Evolutionary conservation across 345 rosid genomes (phyloP).

Genomic region (Bruguiera parviflora): DNA sequence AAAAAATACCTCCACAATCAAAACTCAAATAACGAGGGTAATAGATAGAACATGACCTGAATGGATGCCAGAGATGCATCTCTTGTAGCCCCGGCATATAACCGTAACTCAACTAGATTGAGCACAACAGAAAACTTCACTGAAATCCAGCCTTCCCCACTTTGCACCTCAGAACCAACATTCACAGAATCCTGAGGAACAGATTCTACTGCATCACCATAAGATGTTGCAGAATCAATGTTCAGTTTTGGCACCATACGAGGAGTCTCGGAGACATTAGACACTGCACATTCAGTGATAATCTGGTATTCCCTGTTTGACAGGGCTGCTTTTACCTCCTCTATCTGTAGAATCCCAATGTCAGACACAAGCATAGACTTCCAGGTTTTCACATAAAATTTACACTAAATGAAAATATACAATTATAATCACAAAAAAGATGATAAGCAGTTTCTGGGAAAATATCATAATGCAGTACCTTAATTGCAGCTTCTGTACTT

Average conservation of each 20-base stretch:
- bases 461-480: constrained; percentile 46
- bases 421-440: not conserved
- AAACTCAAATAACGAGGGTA: not conserved
- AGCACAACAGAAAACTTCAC: constrained; percentile 68
- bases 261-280: constrained; percentile 83
- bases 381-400: not conserved
- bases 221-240: constrained; percentile 38
- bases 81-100: constrained; percentile 65
- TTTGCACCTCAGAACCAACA: constrained; percentile 30
- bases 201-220: constrained; percentile 42
- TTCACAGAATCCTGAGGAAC: constrained; percentile 39
- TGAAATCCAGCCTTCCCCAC: constrained; percentile 53
- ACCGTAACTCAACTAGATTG: constrained; percentile 70
- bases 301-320: constrained; percentile 85
- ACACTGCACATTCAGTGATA: constrained; percentile 77
- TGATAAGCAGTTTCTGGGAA: not conserved
- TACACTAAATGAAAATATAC: constrained; percentile 7
- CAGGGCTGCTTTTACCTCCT: constrained; percentile 71
- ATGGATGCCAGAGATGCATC: constrained; percentile 77
- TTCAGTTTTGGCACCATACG: constrained; percentile 54
- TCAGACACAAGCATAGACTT: constrained; percentile 17
- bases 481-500: constrained; percentile 57
- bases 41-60: constrained; percentile 43
- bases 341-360: constrained; percentile 56
- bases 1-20: not conserved